Evolutionary conservation across 2,329 filamentous ascomycete genomes (phyloP), one percentile per base, ranked within the genome.

Genomic region (Emergomyces orientalis): DNA sequence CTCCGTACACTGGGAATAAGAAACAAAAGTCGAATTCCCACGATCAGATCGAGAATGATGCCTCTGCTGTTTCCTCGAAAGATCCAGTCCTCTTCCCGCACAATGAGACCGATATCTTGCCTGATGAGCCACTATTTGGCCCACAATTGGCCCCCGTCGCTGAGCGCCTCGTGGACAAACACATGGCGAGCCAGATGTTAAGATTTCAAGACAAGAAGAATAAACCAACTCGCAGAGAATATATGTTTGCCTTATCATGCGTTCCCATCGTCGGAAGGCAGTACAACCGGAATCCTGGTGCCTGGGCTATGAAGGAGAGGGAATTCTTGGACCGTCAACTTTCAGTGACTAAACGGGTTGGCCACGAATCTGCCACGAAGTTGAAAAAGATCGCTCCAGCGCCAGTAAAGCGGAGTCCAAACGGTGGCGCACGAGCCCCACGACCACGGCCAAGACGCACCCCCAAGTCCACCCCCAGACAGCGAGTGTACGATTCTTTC

Each of bases 11-110:
- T 41, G 74, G 71, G 52, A 73, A 72, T 65, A 78, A 78, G 67
- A 77, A 76, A 64, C 68, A 70, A 63, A 72, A 69, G 60, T 71
- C 72, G 14, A 70, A 70, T 61, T 67, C 64, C 49, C 68, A 71
- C 51, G 74, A 77, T 37, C 72, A 72, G 27, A 68, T 72, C 51
- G 73, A 73, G 62, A 67, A 65, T 27, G 73, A 75, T 65, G 62
- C 60, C 19, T 59, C 64, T 25, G 63, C 68, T 57, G 30, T 65
- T 64, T 66, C 70, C 22, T 69, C 72, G 3, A 69, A 72, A 64
- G 76, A 78, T 60, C 76, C 77, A 39, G 70, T 79, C 30, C 74
- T 79, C 34, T 79, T 78, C 64, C 75, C 77, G 64, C 72, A 73
- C 61, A 72, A 73, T 62, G 74, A 75, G 25, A 67, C 54, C 64